A percentile compares a stretch with the other conserved stretches of the same genome.
These are phyloP conservation scores for Neofusicoccum sp. DNA, from an alignment of 2,329 filamentous ascomycete species.

Conservation along the genomic window DNA sequence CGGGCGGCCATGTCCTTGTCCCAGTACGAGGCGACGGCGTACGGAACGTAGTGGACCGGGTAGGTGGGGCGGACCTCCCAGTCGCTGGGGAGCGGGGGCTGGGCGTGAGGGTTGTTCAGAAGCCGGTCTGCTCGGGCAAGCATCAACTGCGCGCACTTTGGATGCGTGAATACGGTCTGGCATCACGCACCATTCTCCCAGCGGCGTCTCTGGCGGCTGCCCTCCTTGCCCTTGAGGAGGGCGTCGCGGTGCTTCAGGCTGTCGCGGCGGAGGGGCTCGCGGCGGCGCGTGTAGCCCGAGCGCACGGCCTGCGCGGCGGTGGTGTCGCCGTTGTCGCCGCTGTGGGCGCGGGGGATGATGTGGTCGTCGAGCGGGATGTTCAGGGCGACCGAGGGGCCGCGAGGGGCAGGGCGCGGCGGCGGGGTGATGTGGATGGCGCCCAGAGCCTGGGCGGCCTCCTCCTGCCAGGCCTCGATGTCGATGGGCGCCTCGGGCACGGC, in stretches of 20 bases:
- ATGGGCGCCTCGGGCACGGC: slow-evolving; percentile 28
- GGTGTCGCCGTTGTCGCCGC: slow-evolving; percentile 34
- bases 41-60: slow-evolving; percentile 76
- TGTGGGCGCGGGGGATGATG: slow-evolving; percentile 32
- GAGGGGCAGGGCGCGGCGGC: slow-evolving; percentile 30
- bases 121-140: slow-evolving; percentile 67
- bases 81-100: slow-evolving; percentile 80
- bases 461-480: slow-evolving; percentile 53
- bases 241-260: slow-evolving; percentile 71
- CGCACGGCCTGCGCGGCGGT: slow-evolving; percentile 50
- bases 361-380: slow-evolving; percentile 75
- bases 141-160: neutral
- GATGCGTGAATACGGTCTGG: neutral
- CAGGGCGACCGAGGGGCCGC: slow-evolving; percentile 65
- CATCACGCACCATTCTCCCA: slow-evolving; percentile 83
- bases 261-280: slow-evolving; percentile 60
- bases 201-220: slow-evolving; percentile 78
- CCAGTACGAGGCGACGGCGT: slow-evolving; percentile 87
- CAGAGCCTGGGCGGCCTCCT: slow-evolving; percentile 48
- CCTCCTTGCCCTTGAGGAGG: slow-evolving; percentile 86
- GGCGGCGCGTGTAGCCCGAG: slow-evolving; percentile 52
- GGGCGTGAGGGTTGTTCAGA: slow-evolving; percentile 80
- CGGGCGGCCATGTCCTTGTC: slow-evolving; percentile 58
- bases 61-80: slow-evolving; percentile 84
- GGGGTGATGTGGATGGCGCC: slow-evolving; percentile 43